Evolutionary conservation across 2,329 filamentous ascomycete genomes (phyloP).

Genomic region (Fusarium acutatum): DNA sequence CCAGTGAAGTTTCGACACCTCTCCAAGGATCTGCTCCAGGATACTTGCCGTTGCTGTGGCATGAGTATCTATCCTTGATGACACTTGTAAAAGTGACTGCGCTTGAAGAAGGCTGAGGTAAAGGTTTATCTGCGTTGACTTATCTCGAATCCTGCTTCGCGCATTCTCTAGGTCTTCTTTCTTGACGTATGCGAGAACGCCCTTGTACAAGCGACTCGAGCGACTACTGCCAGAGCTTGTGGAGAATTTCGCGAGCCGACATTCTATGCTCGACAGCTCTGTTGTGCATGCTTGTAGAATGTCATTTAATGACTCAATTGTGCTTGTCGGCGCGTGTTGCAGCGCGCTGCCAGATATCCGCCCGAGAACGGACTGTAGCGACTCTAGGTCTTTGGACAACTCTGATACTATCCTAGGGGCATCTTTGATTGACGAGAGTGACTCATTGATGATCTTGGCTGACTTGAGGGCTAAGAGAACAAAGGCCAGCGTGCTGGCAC

Average conservation of each 20-base stretch:
- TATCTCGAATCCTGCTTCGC: slow-evolving; percentile 11
- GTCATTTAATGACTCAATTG: neutral
- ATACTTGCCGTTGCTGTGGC: slow-evolving; percentile 1
- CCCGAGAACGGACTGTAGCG: neutral
- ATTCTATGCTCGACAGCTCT: neutral
- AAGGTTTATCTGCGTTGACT: slow-evolving; percentile 11
- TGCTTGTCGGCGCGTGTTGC: neutral
- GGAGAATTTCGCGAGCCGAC: neutral
- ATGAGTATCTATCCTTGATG: slow-evolving; percentile 2
- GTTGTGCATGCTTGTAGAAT: neutral
- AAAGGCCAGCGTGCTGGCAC: slow-evolving; percentile 17
- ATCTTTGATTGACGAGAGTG: slow-evolving; percentile 5
- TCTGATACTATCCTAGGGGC: neutral
- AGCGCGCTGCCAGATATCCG: neutral
- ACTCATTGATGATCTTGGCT: slow-evolving; percentile 8
- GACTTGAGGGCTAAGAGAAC: slow-evolving; percentile 12
- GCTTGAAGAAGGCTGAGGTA: slow-evolving; percentile 23
- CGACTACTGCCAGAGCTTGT: neutral
- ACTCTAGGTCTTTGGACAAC: neutral
- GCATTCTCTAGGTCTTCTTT: slow-evolving; percentile 17
- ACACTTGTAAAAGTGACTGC: slow-evolving; percentile 6
- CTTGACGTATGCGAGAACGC: slow-evolving; percentile 4
- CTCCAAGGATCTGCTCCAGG: slow-evolving; percentile 8
- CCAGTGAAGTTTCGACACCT: slow-evolving; percentile 2
- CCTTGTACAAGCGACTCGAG: neutral